Evolutionary conservation across 1,284 basidiomycete genomes (phyloP).

Genomic region (Fomitopsis palustris): DNA sequence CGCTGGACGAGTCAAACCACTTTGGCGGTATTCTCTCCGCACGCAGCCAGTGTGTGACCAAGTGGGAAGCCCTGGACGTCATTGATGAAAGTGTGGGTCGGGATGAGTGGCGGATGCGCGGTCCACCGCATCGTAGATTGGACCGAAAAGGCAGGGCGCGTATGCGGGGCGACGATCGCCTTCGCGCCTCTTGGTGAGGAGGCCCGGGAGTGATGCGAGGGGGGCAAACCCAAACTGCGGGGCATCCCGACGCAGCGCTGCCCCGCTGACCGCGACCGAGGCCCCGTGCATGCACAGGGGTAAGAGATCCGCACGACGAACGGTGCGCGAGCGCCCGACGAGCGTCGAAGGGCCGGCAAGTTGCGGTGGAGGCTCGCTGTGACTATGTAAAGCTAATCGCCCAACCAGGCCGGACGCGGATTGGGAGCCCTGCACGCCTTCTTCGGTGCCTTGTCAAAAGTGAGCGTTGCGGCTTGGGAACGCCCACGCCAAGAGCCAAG

Average conservation of each 20-base stretch:
- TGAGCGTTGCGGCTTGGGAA: neutral
- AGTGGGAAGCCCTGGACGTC: neutral
- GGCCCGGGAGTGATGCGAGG: neutral
- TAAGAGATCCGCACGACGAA: neutral
- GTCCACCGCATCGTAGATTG: neutral
- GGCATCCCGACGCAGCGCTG: neutral
- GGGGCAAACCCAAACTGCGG: neutral
- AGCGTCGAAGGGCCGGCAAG: neutral
- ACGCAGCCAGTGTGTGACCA: neutral
- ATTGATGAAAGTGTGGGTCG: neutral
- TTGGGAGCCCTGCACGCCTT: neutral
- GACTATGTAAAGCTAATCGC: neutral
- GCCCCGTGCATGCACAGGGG: neutral
- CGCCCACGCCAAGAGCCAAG: slow-evolving; percentile 2
- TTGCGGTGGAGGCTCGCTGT: neutral
- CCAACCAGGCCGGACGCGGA: neutral
- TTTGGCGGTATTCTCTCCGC: neutral
- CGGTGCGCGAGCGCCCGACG: neutral
- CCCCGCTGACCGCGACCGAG: neutral
- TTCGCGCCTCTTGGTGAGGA: neutral
- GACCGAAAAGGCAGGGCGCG: neutral
- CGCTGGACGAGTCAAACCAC: neutral
- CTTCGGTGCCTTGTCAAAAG: neutral
- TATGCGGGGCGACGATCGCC: neutral
- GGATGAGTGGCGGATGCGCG: neutral